phyloP scores from a whole-genome alignment of 768 basidiomycete species.

The Russula foetens region DNA sequence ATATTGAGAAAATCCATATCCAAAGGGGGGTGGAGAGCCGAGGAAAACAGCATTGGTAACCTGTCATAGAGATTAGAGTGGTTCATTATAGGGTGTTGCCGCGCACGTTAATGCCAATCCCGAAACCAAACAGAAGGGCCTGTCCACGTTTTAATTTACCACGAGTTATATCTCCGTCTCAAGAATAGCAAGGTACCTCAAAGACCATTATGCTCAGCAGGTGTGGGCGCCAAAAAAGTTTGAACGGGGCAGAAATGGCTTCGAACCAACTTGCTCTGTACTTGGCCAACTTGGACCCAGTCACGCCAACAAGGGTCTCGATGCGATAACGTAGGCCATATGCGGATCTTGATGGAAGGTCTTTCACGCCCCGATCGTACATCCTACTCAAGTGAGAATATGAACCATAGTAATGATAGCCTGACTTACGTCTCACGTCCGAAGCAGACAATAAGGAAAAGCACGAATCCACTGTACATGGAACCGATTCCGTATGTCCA shows the following conservation, averaged over 20 bases:
- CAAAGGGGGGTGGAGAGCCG: slow-evolving; percentile 44
- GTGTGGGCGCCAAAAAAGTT: slow-evolving; percentile 58
- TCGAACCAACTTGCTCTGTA: slow-evolving; percentile 45
- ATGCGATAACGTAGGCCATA: slow-evolving; percentile 44
- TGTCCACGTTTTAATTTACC: slow-evolving; percentile 18
- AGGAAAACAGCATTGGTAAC: slow-evolving; percentile 62
- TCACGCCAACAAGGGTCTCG: slow-evolving; percentile 56
- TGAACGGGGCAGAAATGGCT: slow-evolving; percentile 37
- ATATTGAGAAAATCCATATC: slow-evolving; percentile 42
- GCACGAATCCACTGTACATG: slow-evolving; percentile 48
- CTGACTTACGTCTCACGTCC: slow-evolving; percentile 54
- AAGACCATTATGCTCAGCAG: slow-evolving; percentile 38
- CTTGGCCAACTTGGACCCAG: slow-evolving; percentile 48
- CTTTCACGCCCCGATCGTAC: slow-evolving; percentile 46
- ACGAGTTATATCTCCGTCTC: neutral
- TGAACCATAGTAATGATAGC: neutral
- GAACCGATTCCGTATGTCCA: slow-evolving; percentile 64
- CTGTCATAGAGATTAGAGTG: slow-evolving; percentile 24
- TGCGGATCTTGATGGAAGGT: slow-evolving; percentile 25
- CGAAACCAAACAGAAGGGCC: slow-evolving; percentile 55
- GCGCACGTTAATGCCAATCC: slow-evolving; percentile 52
- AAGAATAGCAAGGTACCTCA: slow-evolving; percentile 27
- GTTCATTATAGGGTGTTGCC: neutral
- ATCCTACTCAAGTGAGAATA: slow-evolving; percentile 32
- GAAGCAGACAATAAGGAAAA: slow-evolving; percentile 49